Percentiles rank a stretch among this genome's conserved stretches.
Conservation (phyloP, 768 basidiomycete species). For the Pisolithus tinctorius region DNA sequence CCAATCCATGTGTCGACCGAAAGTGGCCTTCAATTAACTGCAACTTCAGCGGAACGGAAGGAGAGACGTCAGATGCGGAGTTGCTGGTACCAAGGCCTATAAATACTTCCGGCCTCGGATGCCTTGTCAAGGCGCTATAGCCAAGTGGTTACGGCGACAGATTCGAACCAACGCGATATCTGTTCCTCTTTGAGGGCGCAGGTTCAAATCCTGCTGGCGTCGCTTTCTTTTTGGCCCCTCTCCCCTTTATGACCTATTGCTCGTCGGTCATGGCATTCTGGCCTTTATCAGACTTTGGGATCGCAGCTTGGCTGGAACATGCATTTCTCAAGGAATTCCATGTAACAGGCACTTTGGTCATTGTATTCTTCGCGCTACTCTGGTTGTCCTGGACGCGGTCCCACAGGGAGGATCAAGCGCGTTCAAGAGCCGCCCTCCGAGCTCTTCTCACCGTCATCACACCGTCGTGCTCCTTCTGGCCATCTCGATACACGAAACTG, state of each 20-base stretch:
- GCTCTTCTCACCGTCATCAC: constrained; percentile 37
- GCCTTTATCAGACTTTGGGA: too few species aligned
- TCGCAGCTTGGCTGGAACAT: too few species aligned
- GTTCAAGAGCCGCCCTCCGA: constrained; percentile 21
- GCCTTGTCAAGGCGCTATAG: constrained; percentile 40
- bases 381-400: constrained; percentile 5
- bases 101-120: too few species aligned
- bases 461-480: constrained; percentile 41
- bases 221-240: constrained; percentile 12
- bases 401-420: constrained; percentile 4
- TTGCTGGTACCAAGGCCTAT: too few species aligned
- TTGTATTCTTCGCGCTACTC: not conserved
- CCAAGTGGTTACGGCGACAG: constrained; percentile 77
- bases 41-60: too few species aligned
- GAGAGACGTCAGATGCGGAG: too few species aligned
- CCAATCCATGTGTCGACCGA: constrained; percentile 39
- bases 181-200: constrained; percentile 36
- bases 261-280: not conserved
- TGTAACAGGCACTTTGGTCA: not conserved
- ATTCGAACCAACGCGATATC: constrained; percentile 42
- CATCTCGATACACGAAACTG: constrained; percentile 28
- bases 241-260: not conserved
- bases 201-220: constrained; percentile 38
- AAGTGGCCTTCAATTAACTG: too few species aligned
- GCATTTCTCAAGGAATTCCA: too few species aligned